These are phyloP conservation scores for Fusarium bactridioides DNA, from an alignment of 2,329 filamentous ascomycete species.

Conservation along the genomic window DNA sequence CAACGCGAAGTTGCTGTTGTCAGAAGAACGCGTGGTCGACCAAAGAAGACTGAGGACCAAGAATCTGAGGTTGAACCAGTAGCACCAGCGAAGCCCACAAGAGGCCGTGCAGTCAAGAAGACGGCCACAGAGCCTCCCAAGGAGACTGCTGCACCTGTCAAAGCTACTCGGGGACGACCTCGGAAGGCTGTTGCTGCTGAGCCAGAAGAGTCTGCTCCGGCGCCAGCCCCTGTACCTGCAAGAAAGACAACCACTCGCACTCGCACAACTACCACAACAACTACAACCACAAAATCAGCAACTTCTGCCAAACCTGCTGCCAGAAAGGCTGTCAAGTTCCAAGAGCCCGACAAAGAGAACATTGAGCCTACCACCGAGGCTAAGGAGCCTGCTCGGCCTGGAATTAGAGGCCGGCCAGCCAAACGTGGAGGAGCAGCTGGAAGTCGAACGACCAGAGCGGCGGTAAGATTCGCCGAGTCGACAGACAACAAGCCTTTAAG, in stretches of 20 bases:
- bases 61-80: slow-evolving; percentile 28
- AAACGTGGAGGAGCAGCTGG: slow-evolving; percentile 48
- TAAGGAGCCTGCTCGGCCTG: slow-evolving; percentile 47
- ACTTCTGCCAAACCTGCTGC: slow-evolving; percentile 52
- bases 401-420: slow-evolving; percentile 54
- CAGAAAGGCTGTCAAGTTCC: slow-evolving; percentile 70
- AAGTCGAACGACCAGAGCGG: slow-evolving; percentile 47
- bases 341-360: slow-evolving; percentile 72
- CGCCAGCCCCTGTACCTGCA: slow-evolving; percentile 42
- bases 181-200: slow-evolving; percentile 48
- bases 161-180: slow-evolving; percentile 54
- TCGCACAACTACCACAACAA: slow-evolving; percentile 41
- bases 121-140: slow-evolving; percentile 35
- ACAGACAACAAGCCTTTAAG: slow-evolving; percentile 62
- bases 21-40: slow-evolving; percentile 53
- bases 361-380: slow-evolving; percentile 53
- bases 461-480: slow-evolving; percentile 44
- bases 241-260: slow-evolving; percentile 46
- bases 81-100: slow-evolving; percentile 41
- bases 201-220: slow-evolving; percentile 36
- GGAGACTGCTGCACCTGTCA: slow-evolving; percentile 41
- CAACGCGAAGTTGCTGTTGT: slow-evolving; percentile 43
- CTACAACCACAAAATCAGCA: slow-evolving; percentile 47
- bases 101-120: slow-evolving; percentile 42
- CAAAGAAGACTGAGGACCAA: slow-evolving; percentile 51